phyloP scores from a whole-genome alignment of 495 filamentous ascomycete genomes.

The Daldinia grandis region DNA sequence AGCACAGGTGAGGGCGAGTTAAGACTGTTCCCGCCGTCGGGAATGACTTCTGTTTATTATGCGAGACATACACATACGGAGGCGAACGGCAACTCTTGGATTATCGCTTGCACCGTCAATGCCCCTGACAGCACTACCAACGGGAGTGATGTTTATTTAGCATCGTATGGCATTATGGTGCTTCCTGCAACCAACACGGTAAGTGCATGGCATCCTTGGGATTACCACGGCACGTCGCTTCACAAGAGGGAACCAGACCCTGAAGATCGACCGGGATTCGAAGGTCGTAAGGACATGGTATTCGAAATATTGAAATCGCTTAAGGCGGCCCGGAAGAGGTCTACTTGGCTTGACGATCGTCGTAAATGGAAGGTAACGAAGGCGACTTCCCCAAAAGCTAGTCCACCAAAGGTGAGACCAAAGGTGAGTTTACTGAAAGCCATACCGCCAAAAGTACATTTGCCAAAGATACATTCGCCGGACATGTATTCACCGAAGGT shows the following conservation, averaged over 20 bases:
- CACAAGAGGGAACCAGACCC: neutral
- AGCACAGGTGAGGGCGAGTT: neutral
- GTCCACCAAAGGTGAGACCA: neutral
- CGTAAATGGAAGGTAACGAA: neutral
- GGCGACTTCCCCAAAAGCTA: neutral
- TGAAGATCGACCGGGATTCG: neutral
- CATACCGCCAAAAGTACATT: neutral
- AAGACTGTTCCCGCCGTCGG: conserved; percentile 3
- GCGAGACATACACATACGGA: neutral
- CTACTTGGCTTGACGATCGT: neutral
- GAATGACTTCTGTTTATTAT: neutral
- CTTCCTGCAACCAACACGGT: conserved; percentile 9
- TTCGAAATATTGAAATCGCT: conserved; percentile 3
- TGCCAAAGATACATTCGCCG: neutral
- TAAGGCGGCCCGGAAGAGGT: neutral
- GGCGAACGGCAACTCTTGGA: conserved; percentile 5
- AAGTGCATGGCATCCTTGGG: conserved; percentile 1
- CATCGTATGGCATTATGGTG: conserved; percentile 22
- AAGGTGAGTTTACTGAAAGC: neutral
- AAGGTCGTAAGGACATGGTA: neutral
- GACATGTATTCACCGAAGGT: neutral
- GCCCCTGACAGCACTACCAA: neutral
- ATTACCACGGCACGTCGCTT: conserved; percentile 8
- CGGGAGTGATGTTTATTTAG: conserved; percentile 9
- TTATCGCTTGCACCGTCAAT: neutral